These are phyloP conservation scores for Didymosphaeria variabile DNA, from an alignment of 2,329 filamentous ascomycete species.

Conservation along the genomic window DNA sequence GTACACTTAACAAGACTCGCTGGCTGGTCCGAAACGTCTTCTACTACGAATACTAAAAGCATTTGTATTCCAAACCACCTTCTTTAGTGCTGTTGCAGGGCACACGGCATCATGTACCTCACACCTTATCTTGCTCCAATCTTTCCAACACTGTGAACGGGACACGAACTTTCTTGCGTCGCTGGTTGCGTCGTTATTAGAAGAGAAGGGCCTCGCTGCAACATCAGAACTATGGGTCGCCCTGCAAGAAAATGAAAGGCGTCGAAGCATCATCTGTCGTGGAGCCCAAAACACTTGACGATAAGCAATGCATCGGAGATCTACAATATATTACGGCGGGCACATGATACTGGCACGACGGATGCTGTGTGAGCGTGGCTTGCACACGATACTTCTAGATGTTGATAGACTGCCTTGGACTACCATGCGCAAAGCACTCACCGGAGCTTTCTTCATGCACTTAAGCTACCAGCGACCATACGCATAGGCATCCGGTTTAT, in stretches of 20 bases:
- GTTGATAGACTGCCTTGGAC: not conserved
- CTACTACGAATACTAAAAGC: not conserved
- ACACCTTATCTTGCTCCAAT: not conserved
- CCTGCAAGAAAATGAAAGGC: not conserved
- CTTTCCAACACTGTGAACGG: not conserved
- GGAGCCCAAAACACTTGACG: not conserved
- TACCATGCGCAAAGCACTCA: not conserved
- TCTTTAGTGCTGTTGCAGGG: not conserved
- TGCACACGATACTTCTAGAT: not conserved
- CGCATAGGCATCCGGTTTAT: not conserved
- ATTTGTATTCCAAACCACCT: not conserved
- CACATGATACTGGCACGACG: not conserved
- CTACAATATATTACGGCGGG: not conserved
- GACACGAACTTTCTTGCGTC: not conserved
- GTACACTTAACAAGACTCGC: not conserved
- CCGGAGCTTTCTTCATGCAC: not conserved
- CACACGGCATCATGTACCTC: not conserved
- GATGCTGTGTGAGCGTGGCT: constrained; percentile 6
- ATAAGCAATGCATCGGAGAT: not conserved
- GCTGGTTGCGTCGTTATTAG: not conserved
- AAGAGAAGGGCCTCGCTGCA: not conserved
- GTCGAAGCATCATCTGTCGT: not conserved
- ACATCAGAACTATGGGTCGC: not conserved
- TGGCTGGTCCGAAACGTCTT: no score
- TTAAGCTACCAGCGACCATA: not conserved